A percentile compares a stretch with the other conserved stretches of the same genome.
Evolutionary conservation across 139 green algal genomes (phyloP).

Genomic region (Picochlorum sp.): DNA sequence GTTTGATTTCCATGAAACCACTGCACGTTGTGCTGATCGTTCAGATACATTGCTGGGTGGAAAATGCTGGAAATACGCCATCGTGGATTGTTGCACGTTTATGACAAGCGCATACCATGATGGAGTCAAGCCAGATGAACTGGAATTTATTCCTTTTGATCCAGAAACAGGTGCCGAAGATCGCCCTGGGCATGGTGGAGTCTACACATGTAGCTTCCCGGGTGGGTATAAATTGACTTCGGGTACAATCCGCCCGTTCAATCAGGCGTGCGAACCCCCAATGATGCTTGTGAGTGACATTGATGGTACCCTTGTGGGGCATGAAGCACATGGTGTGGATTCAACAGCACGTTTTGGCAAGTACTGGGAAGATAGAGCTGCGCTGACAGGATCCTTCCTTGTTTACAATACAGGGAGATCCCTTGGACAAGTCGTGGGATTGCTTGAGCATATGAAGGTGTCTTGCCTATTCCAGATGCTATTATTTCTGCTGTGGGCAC

Average conservation of each 20-base stretch:
- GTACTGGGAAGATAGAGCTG: constrained; percentile 71
- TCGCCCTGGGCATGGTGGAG: constrained; percentile 8
- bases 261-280: constrained; percentile 27
- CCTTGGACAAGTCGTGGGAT: constrained; percentile 62
- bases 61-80: background rate
- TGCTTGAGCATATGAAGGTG: constrained; percentile 55
- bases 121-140: constrained; percentile 24
- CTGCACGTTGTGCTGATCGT: background rate
- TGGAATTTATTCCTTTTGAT: constrained; percentile 25
- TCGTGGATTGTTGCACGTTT: background rate
- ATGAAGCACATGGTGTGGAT: constrained; percentile 31
- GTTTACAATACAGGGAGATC: constrained; percentile 77
- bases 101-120: background rate
- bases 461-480: constrained; percentile 68
- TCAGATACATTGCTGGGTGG: background rate
- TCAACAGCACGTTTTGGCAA: constrained; percentile 45
- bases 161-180: constrained; percentile 24
- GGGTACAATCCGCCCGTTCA: constrained; percentile 50
- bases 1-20: constrained; percentile 9
- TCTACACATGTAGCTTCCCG: constrained; percentile 31
- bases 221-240: constrained; percentile 57
- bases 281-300: constrained; percentile 72
- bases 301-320: constrained; percentile 80
- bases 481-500: constrained; percentile 83
- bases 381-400: constrained; percentile 56